Conservation (phyloP, 2,329 filamentous ascomycete genomes). For the Fusarium ambrosium region DNA sequence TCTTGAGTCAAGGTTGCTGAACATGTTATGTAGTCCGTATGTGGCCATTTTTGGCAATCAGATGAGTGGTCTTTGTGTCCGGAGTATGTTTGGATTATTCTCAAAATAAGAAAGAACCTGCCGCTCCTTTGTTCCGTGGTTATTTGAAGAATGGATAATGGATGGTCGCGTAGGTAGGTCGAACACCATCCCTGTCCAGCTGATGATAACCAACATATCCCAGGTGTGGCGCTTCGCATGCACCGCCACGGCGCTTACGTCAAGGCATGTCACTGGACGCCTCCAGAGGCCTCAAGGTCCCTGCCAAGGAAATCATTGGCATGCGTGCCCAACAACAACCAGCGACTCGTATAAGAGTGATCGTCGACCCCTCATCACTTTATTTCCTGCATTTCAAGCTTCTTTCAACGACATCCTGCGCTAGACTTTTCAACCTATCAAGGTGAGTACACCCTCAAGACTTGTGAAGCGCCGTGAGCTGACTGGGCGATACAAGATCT, state of each 20-base stretch:
- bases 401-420: constrained; percentile 39
- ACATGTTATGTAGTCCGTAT: background rate
- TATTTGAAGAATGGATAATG: background rate
- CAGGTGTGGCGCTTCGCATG: no score
- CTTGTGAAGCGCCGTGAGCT: constrained; percentile 3
- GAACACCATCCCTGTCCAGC: background rate
- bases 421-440: background rate
- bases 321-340: constrained; percentile 17
- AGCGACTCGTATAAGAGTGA: constrained; percentile 40
- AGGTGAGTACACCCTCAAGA: constrained; percentile 5
- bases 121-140: background rate
- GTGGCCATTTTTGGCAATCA: background rate
- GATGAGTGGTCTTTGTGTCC: no score
- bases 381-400: constrained; percentile 38
- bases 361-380: constrained; percentile 38
- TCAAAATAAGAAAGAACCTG: background rate
- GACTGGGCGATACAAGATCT: constrained; percentile 10
- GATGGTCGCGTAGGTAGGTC: background rate
- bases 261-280: constrained; percentile 26
- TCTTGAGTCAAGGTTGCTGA: background rate
- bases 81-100: background rate
- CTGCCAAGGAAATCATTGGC: constrained; percentile 42
- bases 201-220: background rate
- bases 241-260: constrained; percentile 44
- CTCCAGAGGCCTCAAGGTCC: constrained; percentile 36